Evolutionary conservation across 208 protist species (phyloP), one percentile per base, ranked within the genome.

Genomic region (Trypanosoma boissoni): DNA sequence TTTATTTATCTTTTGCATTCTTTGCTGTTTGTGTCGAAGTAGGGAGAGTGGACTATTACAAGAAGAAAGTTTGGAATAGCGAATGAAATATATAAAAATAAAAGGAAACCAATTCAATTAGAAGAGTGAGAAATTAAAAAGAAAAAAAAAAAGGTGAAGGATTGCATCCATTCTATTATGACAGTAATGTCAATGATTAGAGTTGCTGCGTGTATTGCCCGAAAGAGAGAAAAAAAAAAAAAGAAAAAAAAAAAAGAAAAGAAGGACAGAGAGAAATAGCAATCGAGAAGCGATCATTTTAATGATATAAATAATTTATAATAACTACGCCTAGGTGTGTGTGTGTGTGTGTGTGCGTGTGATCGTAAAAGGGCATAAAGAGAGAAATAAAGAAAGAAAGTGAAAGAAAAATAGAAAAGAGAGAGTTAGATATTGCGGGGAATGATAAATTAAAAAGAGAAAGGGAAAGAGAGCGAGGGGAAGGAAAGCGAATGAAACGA

Each of bases 381-480:
- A 16, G 21, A 51, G 21, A 29, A 3, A 29, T 51, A 5, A 6
- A 51, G 16, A 51, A 28, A 51, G 3, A 53, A 53, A 53, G 24
- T n/a, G 37, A 53, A 36, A 53, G 24, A 54, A 39, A 14, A 31
- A 12, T 26, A 8, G 5, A 27, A 57, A 44, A 29, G 51, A 29
- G 3, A 29, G 26, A 43, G 28, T 31, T 9, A 54, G 28, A 2
- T 31, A 21, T 42, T 31, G 20, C 23, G 2, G n/a, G 14, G 34
- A 58, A 2, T 24, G 48, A 24, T 20, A 45, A 20, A 44, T 2
- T 45, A n/a, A 43, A 26, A 24, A 51, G 37, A 51, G 10, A 60
- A 45, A 44, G 34, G 32, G 23, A 54, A 60, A 44, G 28, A 57
- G 52, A 60, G 51, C 31, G 29, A 34, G 52, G 53, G 39, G 54